Percentiles rank a stretch among this genome's conserved stretches.
Conservation (phyloP, 202 grass and related monocot genomes). For the Zizania palustris region DNA sequence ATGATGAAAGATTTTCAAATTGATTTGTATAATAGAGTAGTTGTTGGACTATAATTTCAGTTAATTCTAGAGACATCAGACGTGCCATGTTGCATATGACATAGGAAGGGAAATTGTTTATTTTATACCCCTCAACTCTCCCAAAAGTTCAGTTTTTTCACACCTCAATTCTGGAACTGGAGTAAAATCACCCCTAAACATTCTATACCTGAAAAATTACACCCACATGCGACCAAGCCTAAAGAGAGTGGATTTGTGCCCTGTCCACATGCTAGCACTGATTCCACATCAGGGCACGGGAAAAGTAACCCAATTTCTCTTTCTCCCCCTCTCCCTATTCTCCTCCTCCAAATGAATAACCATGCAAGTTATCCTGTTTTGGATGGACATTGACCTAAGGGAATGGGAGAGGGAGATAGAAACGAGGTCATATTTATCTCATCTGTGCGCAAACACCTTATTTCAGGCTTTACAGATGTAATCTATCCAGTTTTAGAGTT, state of each 20-base stretch:
- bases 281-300: not conserved
- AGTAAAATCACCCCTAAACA: not conserved
- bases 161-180: not conserved
- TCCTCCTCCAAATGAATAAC: not conserved
- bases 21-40: slow-evolving; percentile 11
- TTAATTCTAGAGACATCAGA: slow-evolving; percentile 24
- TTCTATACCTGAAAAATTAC: not conserved
- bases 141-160: not conserved
- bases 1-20: slow-evolving; percentile 14
- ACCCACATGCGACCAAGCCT: not conserved
- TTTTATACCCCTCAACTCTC: not conserved
- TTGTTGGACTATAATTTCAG: slow-evolving; percentile 20
- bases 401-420: not conserved
- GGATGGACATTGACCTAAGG: not conserved
- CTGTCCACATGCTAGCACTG: not conserved
- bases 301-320: not conserved
- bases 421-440: not conserved
- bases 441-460: not conserved
- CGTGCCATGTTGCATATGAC: not conserved
- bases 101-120: not conserved
- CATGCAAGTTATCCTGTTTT: not conserved
- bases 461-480: not conserved
- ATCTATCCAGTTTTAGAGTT: not conserved
- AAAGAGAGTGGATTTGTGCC: not conserved
- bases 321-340: not conserved